These are phyloP conservation scores for Diaporthe sp. DNA, from an alignment of 2,329 filamentous ascomycete species.

Conservation along the genomic window DNA sequence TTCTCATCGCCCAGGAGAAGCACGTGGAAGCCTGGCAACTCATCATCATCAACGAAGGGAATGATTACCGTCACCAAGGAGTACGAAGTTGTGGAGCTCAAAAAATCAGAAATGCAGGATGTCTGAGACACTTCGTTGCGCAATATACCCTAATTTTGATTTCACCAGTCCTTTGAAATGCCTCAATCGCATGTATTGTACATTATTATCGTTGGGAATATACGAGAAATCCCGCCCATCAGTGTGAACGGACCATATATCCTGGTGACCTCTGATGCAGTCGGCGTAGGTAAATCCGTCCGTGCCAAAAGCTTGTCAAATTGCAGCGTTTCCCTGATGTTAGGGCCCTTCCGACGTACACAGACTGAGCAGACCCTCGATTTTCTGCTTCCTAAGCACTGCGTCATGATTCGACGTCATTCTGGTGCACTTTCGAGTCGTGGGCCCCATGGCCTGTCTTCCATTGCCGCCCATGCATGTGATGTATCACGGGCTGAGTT, in stretches of 20 bases:
- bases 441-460: not conserved
- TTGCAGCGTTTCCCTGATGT: not conserved
- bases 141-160: not conserved
- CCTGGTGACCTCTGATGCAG: not conserved
- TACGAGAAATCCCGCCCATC: not conserved
- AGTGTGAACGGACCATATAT: not conserved
- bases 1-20: not conserved
- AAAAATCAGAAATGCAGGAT: not conserved
- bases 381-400: not conserved
- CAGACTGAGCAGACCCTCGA: not conserved
- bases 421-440: not conserved
- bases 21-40: not conserved
- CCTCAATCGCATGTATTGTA: not conserved
- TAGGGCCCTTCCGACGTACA: too few species aligned
- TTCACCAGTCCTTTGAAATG: too few species aligned
- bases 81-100: conserved; percentile 9
- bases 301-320: not conserved
- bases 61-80: conserved; percentile 32
- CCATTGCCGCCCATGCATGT: not conserved
- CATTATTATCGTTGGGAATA: too few species aligned
- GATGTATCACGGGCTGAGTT: not conserved
- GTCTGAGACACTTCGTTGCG: not conserved
- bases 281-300: not conserved
- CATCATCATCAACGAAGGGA: not conserved
- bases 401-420: conserved; percentile 3